These are phyloP conservation scores for Scheffersomyces coipomensis DNA, from an alignment of 805 yeast genomes.

Conservation along the genomic window DNA sequence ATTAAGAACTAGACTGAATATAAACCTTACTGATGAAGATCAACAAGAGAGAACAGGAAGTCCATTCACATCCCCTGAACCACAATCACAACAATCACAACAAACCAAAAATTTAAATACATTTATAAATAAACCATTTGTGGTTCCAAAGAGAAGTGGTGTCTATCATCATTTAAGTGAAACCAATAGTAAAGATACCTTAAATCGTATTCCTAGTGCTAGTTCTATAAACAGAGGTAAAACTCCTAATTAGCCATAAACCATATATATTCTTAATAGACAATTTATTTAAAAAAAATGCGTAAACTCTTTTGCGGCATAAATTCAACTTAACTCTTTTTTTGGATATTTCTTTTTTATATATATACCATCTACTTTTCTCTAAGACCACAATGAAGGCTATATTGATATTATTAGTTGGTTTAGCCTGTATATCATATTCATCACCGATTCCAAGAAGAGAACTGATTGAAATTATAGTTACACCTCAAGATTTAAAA, in stretches of 20 bases:
- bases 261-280: no score
- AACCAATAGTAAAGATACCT: constrained; percentile 24
- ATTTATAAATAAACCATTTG: constrained; percentile 38
- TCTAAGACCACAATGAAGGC: no score
- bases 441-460: constrained; percentile 4
- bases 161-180: constrained; percentile 9
- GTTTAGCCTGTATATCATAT: neutral
- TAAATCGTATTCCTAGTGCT: constrained; percentile 18
- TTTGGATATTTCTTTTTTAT: no score
- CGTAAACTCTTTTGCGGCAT: no score
- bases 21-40: constrained; percentile 22
- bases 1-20: constrained; percentile 36
- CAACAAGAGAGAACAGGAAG: constrained; percentile 6
- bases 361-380: no score
- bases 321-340: no score
- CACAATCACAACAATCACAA: constrained; percentile 1
- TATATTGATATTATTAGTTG: no score
- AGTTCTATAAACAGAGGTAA: constrained; percentile 11
- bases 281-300: no score
- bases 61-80: neutral
- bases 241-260: constrained; percentile 4
- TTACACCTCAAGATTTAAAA: constrained; percentile 15
- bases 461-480: constrained; percentile 14
- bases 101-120: constrained; percentile 12
- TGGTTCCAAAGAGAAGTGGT: constrained; percentile 16